Evolutionary conservation across 148 eudicot genomes (phyloP), one percentile per base, ranked within the genome.

Genomic region (Arctostaphylos glauca): DNA sequence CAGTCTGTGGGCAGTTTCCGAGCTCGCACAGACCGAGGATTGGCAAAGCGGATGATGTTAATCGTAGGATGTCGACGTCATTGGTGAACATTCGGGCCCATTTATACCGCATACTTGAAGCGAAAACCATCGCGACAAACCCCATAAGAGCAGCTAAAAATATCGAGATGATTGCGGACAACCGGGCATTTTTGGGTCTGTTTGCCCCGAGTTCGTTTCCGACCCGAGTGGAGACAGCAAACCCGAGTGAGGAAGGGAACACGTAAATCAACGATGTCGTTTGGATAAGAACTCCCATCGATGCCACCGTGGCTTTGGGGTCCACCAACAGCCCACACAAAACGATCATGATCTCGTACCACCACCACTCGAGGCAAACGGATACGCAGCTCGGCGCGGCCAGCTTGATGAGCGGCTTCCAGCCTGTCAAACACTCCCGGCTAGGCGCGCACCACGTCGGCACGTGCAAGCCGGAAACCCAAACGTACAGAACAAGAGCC

Each of bases 341-440:
- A 19, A 94, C 91, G 25, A 93, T 94, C 96, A 94, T 94, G 87
- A 94, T 92, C 91, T 94, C 98, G 19, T 94, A 94, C 98, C 98
- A 94, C 98, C 98, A 94, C 98, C 98, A 94, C 87, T 94, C 98
- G 9, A 93, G 83, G 43, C 98, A 94, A 5, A 93, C 96, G 3
- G 96, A 90, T 0, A 89, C 87, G 46, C 98, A 94, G 84, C 96
- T 94, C 48, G 98, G 98, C 21, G 87, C 93, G 2, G 98, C 96
- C 0, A 94, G 82, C 19, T 82, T 76, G 0, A 93, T 82, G 0
- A 94, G 86, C 66, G 92, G 93, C 70, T 75, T 86, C 98, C 98
- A 93, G 60, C 93, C 95, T 7, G 86, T 83, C n/a, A 94, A 49
- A 12, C 94, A 94, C 53, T 91, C 91, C 18, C 83, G 80, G 84